Percentiles rank a stretch among this genome's conserved stretches.
Evolutionary conservation across 768 basidiomycete genomes (phyloP).

Genomic region (Pleurotus giganteus): DNA sequence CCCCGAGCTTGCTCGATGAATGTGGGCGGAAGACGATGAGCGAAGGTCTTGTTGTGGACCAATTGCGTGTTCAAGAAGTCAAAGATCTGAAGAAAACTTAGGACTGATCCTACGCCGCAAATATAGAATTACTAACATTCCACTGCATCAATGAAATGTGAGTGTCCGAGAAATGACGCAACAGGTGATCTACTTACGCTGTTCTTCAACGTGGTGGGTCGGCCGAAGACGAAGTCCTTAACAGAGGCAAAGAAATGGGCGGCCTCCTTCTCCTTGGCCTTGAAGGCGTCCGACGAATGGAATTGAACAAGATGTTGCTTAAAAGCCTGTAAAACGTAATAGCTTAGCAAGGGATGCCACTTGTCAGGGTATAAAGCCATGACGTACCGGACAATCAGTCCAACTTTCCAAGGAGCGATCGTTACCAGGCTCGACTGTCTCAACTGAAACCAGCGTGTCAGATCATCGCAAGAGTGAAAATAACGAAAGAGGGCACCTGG

Average conservation of each 20-base stretch:
- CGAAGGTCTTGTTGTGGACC: slow-evolving; percentile 80
- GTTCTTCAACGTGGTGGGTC: slow-evolving; percentile 65
- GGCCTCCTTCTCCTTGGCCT: slow-evolving; percentile 53
- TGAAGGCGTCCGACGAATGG: slow-evolving; percentile 65
- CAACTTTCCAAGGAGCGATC: slow-evolving; percentile 84
- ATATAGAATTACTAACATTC: slow-evolving; percentile 54
- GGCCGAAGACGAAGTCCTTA: slow-evolving; percentile 71
- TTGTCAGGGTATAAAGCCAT: neutral
- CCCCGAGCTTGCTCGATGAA: slow-evolving; percentile 71
- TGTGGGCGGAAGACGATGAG: slow-evolving; percentile 76
- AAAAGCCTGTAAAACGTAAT: slow-evolving; percentile 46
- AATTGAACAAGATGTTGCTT: slow-evolving; percentile 60
- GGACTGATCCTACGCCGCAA: slow-evolving; percentile 8
- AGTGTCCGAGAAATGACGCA: slow-evolving; percentile 15
- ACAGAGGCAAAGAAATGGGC: slow-evolving; percentile 62
- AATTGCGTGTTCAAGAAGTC: slow-evolving; percentile 78
- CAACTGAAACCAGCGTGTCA: slow-evolving; percentile 40
- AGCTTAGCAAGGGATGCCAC: neutral
- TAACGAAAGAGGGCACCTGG: slow-evolving; percentile 43
- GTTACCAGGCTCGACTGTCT: slow-evolving; percentile 84
- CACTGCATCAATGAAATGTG: slow-evolving; percentile 43
- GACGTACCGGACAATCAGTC: slow-evolving; percentile 51
- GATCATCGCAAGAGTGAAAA: neutral
- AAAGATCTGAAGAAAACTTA: slow-evolving; percentile 48
- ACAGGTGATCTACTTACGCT: slow-evolving; percentile 41